Evolutionary conservation across 2,329 filamentous ascomycete species (phyloP), one percentile per base, ranked within the genome.

Genomic region (Fusarium abutilonis): DNA sequence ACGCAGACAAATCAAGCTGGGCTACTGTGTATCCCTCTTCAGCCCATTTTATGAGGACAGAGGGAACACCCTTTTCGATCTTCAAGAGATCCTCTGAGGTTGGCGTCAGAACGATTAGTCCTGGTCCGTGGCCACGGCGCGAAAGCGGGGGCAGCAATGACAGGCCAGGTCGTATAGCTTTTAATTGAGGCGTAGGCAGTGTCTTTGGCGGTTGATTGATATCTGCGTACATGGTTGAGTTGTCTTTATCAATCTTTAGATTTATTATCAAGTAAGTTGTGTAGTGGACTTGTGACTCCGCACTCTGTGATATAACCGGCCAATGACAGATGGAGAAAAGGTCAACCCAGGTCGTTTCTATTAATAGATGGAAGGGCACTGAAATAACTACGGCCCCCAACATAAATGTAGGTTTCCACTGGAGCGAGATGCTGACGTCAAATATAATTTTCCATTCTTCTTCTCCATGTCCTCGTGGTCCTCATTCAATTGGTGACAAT

Each of bases 11-110:
- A 15, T 61, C 52, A 11, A 58, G 9, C 9, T 58, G 59, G 0
- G 78, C 85, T 2, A 90, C 86, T 0, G 83, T 78, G 61, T 85
- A 90, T 2, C 88, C 86, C 73, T 91, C 89, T 70, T 91, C 89
- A 0, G 88, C 87, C 89, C 89, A 91, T 73, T 91, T 91, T 60
- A 84, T 72, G 28, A 85, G 67, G 1, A 85, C 84, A 7, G 82
- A 78, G 0, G 88, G 87, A 46, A 79, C 78, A 56, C 52, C 74
- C 65, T 69, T 67, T 52, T 52, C 49, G 36, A 65, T 71, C 31
- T 48, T 63, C 32, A 65, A 47, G 2, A 50, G 63, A 19, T 64
- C 67, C 10, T 57, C 39, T 17, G 66, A 64, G 31, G 71, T 62
- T 29, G 56, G 13, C 9, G 68, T 48, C 8, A 77, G 50, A 48